phyloP scores from a whole-genome alignment of 257 asterid genomes.

The Nicotiana paniculata region DNA sequence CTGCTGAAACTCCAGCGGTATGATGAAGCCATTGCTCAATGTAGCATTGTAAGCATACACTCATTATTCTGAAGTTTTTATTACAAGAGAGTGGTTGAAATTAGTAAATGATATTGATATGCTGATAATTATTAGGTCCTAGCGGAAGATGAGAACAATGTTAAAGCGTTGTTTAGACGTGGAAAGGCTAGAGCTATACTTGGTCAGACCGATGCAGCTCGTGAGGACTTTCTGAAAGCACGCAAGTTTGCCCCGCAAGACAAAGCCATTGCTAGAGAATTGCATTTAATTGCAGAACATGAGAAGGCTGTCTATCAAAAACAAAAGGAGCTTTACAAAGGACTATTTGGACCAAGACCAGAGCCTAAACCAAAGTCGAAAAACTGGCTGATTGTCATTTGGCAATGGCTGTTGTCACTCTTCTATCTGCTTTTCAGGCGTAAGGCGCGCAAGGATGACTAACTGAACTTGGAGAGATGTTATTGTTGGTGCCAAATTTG shows the following conservation, averaged over 20 bases:
- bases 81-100: neutral
- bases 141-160: conserved; percentile 78
- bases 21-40: conserved; percentile 86
- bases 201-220: conserved; percentile 93
- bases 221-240: conserved; percentile 84
- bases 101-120: neutral
- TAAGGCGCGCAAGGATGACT: conserved; percentile 53
- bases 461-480: conserved; percentile 12
- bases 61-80: neutral
- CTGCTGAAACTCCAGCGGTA: conserved; percentile 80
- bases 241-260: conserved; percentile 76
- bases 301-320: conserved; percentile 84
- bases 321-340: conserved; percentile 92
- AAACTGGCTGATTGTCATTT: conserved; percentile 44
- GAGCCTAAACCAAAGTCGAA: conserved; percentile 45
- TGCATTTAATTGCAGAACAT: conserved; percentile 64
- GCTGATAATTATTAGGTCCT: conserved; percentile 45
- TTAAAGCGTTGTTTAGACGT: conserved; percentile 80
- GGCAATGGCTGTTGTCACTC: conserved; percentile 75
- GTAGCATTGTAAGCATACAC: conserved; percentile 63
- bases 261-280: conserved; percentile 64
- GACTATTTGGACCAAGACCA: conserved; percentile 68
- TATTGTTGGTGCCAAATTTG: neutral
- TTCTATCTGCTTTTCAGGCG: conserved; percentile 46
- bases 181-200: conserved; percentile 94